phyloP scores from a whole-genome alignment of 306 rosid species.

The Aeschynomene evenia region DNA sequence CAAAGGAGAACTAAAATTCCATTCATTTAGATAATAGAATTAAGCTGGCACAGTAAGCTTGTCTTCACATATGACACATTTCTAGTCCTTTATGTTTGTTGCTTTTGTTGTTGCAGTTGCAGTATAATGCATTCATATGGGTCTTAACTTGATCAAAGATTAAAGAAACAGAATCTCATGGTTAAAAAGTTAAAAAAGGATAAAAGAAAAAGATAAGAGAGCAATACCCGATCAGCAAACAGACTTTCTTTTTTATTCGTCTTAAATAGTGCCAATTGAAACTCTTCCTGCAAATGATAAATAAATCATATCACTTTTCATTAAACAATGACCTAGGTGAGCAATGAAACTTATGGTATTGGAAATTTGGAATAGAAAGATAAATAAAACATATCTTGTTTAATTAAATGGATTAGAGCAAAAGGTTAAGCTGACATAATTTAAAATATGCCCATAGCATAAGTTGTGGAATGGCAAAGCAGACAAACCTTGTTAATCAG shows the following conservation, averaged over 20 bases:
- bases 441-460: slow-evolving; percentile 9
- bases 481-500: slow-evolving; percentile 85
- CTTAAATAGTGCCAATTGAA: slow-evolving; percentile 94
- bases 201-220: slow-evolving; percentile 12
- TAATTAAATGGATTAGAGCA: neutral
- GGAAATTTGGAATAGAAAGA: neutral
- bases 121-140: neutral
- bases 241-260: slow-evolving; percentile 96
- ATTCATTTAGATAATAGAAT: no score
- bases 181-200: neutral
- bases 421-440: neutral
- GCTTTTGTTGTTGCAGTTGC: neutral
- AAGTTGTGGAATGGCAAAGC: neutral
- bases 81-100: neutral
- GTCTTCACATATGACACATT: neutral
- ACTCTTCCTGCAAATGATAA: slow-evolving; percentile 74
- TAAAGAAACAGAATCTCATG: neutral
- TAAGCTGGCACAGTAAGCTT: no score
- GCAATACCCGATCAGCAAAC: slow-evolving; percentile 90
- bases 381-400: neutral
- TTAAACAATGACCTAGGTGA: neutral
- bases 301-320: no score
- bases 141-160: neutral
- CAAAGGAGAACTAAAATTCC: neutral
- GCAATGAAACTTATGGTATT: neutral